phyloP scores from a whole-genome alignment of 768 basidiomycete genomes.

The Crucibulum laeve region DNA sequence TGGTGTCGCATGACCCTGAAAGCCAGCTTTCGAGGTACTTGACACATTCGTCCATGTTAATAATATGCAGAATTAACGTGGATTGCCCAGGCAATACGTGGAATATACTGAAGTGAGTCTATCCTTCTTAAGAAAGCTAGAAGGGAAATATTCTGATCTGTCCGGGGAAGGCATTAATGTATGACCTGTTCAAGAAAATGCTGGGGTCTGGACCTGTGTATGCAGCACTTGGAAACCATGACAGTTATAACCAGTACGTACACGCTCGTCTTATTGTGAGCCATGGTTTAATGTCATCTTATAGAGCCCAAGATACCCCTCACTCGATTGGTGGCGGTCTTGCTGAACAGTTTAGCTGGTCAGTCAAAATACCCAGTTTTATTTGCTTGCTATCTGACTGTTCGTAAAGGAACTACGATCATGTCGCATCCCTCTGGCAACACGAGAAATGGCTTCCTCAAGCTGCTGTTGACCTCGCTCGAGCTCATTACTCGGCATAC shows the following conservation, averaged over 20 bases:
- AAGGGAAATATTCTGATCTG: not conserved
- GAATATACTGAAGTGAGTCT: constrained; percentile 56
- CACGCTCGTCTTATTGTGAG: not conserved
- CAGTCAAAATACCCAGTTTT: constrained; percentile 7
- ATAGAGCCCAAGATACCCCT: constrained; percentile 58
- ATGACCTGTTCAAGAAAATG: constrained; percentile 58
- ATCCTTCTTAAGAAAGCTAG: constrained; percentile 1
- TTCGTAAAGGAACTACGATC: constrained; percentile 65
- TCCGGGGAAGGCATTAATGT: constrained; percentile 48
- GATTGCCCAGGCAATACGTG: constrained; percentile 44
- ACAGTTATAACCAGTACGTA: constrained; percentile 61
- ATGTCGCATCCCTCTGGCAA: constrained; percentile 67
- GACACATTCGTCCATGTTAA: not conserved
- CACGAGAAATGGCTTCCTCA: constrained; percentile 66
- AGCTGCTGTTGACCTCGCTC: constrained; percentile 50
- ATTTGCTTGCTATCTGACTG: not conserved
- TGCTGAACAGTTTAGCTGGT: constrained; percentile 66
- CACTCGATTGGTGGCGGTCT: constrained; percentile 50
- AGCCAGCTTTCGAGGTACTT: constrained; percentile 57
- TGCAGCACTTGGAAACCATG: constrained; percentile 74
- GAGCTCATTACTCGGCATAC: constrained; percentile 69
- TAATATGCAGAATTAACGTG: not conserved
- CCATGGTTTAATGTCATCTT: not conserved
- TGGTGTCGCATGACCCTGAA: constrained; percentile 68
- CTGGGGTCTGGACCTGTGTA: constrained; percentile 72